These are phyloP conservation scores for Thuidium tamariscinum DNA, from an alignment of 225 moss, liverwort and hornwort species.

Conservation along the genomic window DNA sequence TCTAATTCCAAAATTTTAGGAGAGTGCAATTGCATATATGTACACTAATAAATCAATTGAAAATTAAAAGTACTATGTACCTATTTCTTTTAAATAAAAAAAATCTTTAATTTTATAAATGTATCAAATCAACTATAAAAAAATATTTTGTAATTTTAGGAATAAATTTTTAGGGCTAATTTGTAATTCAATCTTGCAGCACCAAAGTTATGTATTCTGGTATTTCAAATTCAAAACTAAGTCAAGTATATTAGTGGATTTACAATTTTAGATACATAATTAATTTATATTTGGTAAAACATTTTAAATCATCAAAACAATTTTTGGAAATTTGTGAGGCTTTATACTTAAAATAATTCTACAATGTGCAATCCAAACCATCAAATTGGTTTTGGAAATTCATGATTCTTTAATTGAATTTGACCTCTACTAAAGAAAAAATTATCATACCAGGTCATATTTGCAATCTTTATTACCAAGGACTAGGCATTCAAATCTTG, in stretches of 20 bases:
- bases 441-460: neutral
- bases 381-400: neutral
- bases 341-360: neutral
- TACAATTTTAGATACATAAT: neutral
- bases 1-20: neutral
- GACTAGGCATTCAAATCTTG: neutral
- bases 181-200: neutral
- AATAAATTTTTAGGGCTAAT: fast-evolving
- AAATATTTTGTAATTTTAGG: neutral
- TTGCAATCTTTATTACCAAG: neutral
- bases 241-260: fast-evolving
- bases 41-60: neutral
- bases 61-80: neutral
- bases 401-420: neutral
- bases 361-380: neutral
- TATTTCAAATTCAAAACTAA: neutral
- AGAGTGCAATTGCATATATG: neutral
- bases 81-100: neutral
- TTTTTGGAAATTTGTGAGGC: neutral
- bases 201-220: neutral
- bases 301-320: neutral
- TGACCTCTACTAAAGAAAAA: neutral
- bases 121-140: too few relatives aligned
- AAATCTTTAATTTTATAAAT: too few relatives aligned
- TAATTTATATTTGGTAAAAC: neutral